These are phyloP conservation scores for Tuber indicum DNA, from an alignment of 495 filamentous ascomycete species.

Conservation along the genomic window DNA sequence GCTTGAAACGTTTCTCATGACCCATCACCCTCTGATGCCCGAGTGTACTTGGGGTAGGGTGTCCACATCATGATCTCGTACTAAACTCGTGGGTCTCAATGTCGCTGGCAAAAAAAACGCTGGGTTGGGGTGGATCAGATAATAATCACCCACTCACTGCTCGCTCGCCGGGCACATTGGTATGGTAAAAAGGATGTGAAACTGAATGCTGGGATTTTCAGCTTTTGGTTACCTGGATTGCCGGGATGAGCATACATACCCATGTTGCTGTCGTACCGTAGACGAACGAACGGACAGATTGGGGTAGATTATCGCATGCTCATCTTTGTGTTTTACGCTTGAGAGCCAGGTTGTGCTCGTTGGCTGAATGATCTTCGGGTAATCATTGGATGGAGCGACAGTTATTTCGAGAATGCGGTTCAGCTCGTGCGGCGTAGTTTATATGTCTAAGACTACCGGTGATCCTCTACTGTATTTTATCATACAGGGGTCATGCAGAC, in stretches of 20 bases:
- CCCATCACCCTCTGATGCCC: background rate
- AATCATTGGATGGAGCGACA: background rate
- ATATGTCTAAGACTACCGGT: background rate
- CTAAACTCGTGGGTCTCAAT: background rate
- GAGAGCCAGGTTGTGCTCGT: background rate
- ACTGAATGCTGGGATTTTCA: background rate
- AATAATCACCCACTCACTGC: background rate
- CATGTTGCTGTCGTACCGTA: background rate
- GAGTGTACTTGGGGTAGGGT: background rate
- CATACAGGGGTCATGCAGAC: background rate
- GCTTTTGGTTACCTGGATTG: background rate
- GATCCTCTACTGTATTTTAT: background rate
- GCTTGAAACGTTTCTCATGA: conserved; percentile 1
- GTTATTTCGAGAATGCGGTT: background rate
- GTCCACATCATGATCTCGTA: background rate
- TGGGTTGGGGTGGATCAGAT: background rate
- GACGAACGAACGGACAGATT: background rate
- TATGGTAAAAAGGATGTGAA: background rate
- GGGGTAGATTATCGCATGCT: background rate
- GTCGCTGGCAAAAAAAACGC: background rate
- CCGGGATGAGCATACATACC: background rate
- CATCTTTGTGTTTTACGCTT: background rate
- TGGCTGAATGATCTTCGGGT: background rate
- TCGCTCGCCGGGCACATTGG: background rate
- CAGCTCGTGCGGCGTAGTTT: background rate